These are phyloP conservation scores for Candida jianshihensis DNA, from an alignment of 805 yeast genomes.

Conservation along the genomic window DNA sequence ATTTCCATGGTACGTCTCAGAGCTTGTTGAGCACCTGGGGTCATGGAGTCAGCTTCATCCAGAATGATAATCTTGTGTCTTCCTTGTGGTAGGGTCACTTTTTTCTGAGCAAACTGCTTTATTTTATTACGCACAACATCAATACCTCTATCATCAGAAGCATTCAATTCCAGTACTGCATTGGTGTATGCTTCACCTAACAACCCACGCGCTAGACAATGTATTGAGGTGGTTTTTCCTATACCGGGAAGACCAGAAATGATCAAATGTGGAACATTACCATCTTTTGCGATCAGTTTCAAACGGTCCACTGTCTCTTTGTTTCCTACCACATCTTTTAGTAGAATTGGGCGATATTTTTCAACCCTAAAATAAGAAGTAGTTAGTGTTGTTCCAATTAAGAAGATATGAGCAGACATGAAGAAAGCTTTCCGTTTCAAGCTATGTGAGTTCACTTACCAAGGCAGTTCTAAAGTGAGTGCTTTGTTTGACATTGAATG, in stretches of 20 bases:
- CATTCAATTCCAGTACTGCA: conserved; percentile 90
- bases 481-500: conserved; percentile 12
- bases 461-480: conserved; percentile 21
- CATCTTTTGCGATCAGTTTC: conserved; percentile 79
- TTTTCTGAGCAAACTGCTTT: conserved; percentile 93
- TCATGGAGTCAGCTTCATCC: conserved; percentile 96
- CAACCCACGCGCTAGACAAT: conserved; percentile 80
- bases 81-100: conserved; percentile 79
- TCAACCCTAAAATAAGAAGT: conserved; percentile 57
- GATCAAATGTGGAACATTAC: conserved; percentile 95
- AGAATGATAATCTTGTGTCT: conserved; percentile 87
- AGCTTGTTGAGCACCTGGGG: conserved; percentile 95
- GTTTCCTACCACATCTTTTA: conserved; percentile 89
- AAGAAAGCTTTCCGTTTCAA: no score
- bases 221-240: conserved; percentile 92
- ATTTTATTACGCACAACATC: conserved; percentile 92
- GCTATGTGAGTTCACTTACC: conserved; percentile 7
- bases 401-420: no score
- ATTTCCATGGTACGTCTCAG: conserved; percentile 92
- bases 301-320: conserved; percentile 82
- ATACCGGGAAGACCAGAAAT: conserved; percentile 96
- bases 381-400: no score
- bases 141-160: conserved; percentile 95
- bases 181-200: conserved; percentile 67
- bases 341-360: conserved; percentile 76